Conservation (phyloP, 495 filamentous ascomycete genomes). For the Talaromyces nanjingensis region DNA sequence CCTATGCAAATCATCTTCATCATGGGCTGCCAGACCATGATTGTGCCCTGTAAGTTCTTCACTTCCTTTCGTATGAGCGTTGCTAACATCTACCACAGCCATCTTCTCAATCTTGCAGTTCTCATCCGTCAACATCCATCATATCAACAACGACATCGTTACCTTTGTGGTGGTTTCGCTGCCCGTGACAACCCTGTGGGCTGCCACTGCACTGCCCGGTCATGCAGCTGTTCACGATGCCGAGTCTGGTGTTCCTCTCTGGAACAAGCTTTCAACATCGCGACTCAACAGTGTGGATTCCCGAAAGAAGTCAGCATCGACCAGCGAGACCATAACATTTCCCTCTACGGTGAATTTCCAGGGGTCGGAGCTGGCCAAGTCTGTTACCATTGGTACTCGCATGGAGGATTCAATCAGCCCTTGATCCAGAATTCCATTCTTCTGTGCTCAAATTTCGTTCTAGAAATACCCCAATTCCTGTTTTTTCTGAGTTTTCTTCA, state of each 20-base stretch:
- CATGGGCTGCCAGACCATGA: conserved; percentile 70
- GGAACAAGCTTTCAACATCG: background rate
- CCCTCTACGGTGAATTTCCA: conserved; percentile 2
- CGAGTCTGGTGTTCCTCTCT: conserved; percentile 5
- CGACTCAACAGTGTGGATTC: background rate
- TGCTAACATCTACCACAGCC: conserved; percentile 33
- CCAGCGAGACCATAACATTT: conserved; percentile 3
- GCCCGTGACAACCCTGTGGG: conserved; percentile 79
- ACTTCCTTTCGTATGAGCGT: conserved; percentile 11
- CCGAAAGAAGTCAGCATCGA: background rate
- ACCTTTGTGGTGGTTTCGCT: conserved; percentile 68
- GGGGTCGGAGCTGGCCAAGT: background rate
- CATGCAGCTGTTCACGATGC: background rate
- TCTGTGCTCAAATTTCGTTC: background rate
- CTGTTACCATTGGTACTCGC: background rate
- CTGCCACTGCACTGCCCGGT: conserved; percentile 33
- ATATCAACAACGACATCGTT: conserved; percentile 52
- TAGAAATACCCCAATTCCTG: background rate
- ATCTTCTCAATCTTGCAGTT: conserved; percentile 65
- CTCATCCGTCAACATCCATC: conserved; percentile 46
- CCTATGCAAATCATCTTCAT: conserved; percentile 67
- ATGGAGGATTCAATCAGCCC: background rate
- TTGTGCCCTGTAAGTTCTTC: conserved; percentile 61
- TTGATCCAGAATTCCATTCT: background rate
- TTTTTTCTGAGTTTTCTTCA: background rate